These are phyloP conservation scores for Triangularia verruculosa DNA, from an alignment of 2,329 filamentous ascomycete species.

Conservation along the genomic window DNA sequence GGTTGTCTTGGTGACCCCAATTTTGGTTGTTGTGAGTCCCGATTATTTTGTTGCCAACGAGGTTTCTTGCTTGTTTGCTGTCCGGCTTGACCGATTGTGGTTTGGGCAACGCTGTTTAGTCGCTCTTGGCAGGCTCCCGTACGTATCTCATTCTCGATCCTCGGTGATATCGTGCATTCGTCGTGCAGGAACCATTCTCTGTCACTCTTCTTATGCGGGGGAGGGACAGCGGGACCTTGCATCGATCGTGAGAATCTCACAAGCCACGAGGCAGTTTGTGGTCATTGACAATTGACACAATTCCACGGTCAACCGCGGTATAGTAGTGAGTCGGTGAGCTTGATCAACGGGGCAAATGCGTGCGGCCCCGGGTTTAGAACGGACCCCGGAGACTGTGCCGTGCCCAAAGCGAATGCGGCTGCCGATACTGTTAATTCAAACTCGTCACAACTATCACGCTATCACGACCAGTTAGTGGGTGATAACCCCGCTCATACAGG, in stretches of 20 bases:
- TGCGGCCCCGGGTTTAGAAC: background rate
- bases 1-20: too few species aligned
- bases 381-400: background rate
- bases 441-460: background rate
- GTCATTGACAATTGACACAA: background rate
- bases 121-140: background rate
- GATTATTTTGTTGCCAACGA: too few species aligned
- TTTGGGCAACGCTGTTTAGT: background rate
- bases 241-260: background rate
- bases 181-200: background rate
- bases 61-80: background rate
- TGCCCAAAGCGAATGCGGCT: background rate
- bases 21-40: too few species aligned
- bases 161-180: background rate
- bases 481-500: background rate
- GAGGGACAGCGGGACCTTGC: background rate
- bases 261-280: background rate
- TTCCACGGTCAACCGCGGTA: background rate
- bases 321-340: background rate
- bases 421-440: background rate
- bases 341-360: background rate
- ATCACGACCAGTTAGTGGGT: background rate
- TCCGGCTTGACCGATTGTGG: conserved; percentile 8
- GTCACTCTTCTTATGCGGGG: background rate
- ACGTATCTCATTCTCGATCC: background rate